Base-by-base conservation (phyloP, 257 asterid genomes). In the Solanum sitiens region DNA sequence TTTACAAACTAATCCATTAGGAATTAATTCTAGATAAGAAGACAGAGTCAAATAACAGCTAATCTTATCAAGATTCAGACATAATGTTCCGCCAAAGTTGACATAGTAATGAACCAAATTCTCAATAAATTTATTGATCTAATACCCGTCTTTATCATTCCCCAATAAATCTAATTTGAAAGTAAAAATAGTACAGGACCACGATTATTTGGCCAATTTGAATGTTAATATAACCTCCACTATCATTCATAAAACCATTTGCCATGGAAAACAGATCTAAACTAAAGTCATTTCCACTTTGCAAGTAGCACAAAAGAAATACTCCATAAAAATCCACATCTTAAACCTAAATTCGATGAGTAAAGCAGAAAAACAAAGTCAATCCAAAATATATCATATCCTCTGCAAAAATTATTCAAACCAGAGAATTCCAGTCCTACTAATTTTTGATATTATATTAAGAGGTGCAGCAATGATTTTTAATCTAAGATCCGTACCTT, bases 401-500 rank as follows among this genome's bases (percentile, higher is more conserved):
- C 12, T 73, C 14, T 73, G 40, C 47, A 75, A 72, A 75, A 72
- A 39, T 40, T 39, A 39, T 23, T 23, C 59, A n/a, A 76, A 76
- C 59, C 23, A 61, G 9, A 45, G 16, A 40, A 71, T 15, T 71
- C 32, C 18, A 21, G 5, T 6, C 50, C 56, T 74, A 11, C 56
- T 75, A 21, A 11, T 23, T 75, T 53, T 53, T 16, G 4, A 0
- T 53, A 16, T 53, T 16, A 8, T 53, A 53, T 0, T 16, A 16
- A 53, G 63, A 53, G 23, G 63, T 53, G 63, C 63, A 53, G 63
- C n/a, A 53, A 53, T 53, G 63, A 53, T 16, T 1, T 16, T 16
- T 6, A 53, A 80, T 47, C 3, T 3, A 47, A 76, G 35, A 30
- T 47, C 68, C 85, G 44, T 63, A 97, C 99, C 99, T 95, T 89